These are phyloP conservation scores for Paecilomyces formosus DNA, from an alignment of 2,329 filamentous ascomycete genomes.

Conservation along the genomic window DNA sequence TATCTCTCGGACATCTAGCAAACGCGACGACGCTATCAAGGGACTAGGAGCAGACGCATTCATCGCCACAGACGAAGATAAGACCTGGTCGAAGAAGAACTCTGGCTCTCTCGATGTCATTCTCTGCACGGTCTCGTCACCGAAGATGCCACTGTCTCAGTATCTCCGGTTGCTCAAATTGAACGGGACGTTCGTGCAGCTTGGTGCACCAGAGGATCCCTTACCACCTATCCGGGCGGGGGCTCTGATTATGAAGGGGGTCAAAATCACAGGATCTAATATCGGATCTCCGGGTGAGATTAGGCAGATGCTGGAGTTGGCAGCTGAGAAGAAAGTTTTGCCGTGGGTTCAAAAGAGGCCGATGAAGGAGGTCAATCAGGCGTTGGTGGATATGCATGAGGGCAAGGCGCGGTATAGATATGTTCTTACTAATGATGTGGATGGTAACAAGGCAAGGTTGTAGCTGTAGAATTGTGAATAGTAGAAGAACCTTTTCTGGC, in stretches of 20 bases:
- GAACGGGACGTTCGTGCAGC: constrained; percentile 57
- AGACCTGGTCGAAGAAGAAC: constrained; percentile 45
- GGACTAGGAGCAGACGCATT: constrained; percentile 47
- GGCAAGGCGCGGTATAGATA: constrained; percentile 41
- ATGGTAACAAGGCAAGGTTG: constrained; percentile 18
- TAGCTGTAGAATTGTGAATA: constrained; percentile 4
- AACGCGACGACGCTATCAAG: constrained; percentile 44
- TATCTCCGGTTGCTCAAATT: constrained; percentile 56
- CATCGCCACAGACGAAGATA: constrained; percentile 52
- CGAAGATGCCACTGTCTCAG: constrained; percentile 55
- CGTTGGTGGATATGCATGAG: constrained; percentile 37
- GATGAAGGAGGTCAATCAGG: constrained; percentile 37
- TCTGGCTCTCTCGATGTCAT: constrained; percentile 47
- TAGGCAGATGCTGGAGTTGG: constrained; percentile 35
- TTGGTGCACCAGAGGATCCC: constrained; percentile 58
- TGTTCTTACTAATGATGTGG: constrained; percentile 35
- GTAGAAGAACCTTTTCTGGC: too few species aligned
- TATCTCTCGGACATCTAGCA: constrained; percentile 46
- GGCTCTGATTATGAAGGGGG: constrained; percentile 50
- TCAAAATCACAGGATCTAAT: constrained; percentile 44
- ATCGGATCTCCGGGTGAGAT: constrained; percentile 39
- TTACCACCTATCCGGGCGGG: constrained; percentile 50
- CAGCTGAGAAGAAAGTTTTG: constrained; percentile 33
- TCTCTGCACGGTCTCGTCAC: constrained; percentile 49
- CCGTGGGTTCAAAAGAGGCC: constrained; percentile 36